These are phyloP conservation scores for Amanita phalloides DNA, from an alignment of 768 basidiomycete genomes.

Conservation along the genomic window DNA sequence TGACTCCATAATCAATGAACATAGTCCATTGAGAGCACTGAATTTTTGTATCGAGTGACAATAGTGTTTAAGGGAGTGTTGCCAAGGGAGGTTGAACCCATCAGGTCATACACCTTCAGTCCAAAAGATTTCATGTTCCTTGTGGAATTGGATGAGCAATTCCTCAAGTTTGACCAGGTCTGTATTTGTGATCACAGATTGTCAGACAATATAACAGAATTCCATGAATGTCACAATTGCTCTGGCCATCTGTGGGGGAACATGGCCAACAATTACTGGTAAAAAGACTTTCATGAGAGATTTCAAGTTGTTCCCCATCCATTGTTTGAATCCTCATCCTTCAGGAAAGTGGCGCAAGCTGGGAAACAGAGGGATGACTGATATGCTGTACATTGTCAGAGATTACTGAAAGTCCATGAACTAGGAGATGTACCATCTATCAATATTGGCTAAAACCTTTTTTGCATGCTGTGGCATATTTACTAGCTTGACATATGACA, in stretches of 20 bases:
- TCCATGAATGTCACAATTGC: too few species aligned
- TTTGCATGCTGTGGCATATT: neutral
- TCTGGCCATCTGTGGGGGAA: too few species aligned
- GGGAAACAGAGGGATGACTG: slow-evolving; percentile 4
- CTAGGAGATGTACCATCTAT: neutral
- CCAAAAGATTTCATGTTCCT: too few species aligned
- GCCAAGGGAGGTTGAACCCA: slow-evolving; percentile 2
- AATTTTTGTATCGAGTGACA: slow-evolving; percentile 3
- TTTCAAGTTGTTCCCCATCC: too few species aligned
- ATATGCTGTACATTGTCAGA: neutral
- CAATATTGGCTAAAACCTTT: slow-evolving; percentile 13
- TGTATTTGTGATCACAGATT: too few species aligned
- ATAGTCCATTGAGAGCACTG: slow-evolving; percentile 10
- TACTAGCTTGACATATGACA: slow-evolving; percentile 9
- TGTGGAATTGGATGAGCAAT: too few species aligned
- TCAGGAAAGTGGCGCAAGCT: slow-evolving; percentile 9
- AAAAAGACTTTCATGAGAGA: too few species aligned
- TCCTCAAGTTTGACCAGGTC: too few species aligned
- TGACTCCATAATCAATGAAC: slow-evolving; percentile 14
- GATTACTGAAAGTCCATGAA: neutral
- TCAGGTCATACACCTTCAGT: slow-evolving; percentile 1
- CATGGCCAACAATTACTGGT: too few species aligned
- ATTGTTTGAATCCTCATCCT: slow-evolving; percentile 12
- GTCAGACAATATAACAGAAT: too few species aligned
- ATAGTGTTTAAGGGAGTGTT: slow-evolving; percentile 8